phyloP scores from a whole-genome alignment of 129 eudicot species.

The Ambrosia artemisiifolia region DNA sequence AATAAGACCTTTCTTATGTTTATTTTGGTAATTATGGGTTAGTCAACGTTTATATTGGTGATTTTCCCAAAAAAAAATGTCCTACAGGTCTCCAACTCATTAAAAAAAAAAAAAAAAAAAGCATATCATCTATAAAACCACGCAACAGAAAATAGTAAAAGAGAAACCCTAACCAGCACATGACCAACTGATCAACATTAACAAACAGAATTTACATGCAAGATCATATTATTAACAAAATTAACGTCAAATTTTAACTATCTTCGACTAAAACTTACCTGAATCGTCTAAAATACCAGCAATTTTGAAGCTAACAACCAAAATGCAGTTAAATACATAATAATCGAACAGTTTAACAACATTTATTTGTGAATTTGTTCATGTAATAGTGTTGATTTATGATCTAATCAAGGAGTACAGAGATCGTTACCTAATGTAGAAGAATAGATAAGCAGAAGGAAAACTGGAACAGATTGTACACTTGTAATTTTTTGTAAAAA shows the following conservation, averaged over 20 bases:
- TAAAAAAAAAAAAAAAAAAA: neutral
- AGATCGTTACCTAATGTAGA: constrained; percentile 18
- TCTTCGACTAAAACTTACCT: constrained; percentile 8
- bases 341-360: constrained; percentile 15
- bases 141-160: neutral
- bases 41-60: no score
- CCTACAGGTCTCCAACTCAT: neutral
- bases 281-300: constrained; percentile 7
- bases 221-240: neutral
- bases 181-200: constrained; percentile 8
- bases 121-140: neutral
- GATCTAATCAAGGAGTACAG: neutral
- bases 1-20: no score
- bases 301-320: constrained; percentile 8
- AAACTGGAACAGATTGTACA: neutral
- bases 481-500: neutral
- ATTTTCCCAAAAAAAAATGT: no score
- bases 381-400: constrained; percentile 4
- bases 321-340: constrained; percentile 8
- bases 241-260: neutral
- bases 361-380: neutral
- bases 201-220: neutral
- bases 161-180: constrained; percentile 13
- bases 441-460: neutral
- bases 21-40: no score